A percentile compares a stretch with the other conserved stretches of the same genome.
Conservation (phyloP, 2,329 filamentous ascomycete genomes). For the Onygena corvina region DNA sequence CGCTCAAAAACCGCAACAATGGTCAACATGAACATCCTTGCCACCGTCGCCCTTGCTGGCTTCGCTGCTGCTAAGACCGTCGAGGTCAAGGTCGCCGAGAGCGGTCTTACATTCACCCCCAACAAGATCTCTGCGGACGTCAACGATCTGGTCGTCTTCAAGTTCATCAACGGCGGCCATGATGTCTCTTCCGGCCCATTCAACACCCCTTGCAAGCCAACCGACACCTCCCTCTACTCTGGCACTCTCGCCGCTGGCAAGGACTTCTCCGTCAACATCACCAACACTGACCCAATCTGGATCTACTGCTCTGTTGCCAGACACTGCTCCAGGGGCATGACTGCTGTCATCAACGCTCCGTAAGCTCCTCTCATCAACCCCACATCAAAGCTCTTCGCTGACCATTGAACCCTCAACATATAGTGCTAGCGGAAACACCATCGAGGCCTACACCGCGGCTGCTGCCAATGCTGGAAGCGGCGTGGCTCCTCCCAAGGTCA, state of each 20-base stretch:
- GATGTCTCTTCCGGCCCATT: constrained; percentile 14
- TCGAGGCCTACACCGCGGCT: constrained; percentile 1
- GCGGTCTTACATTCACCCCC: constrained; percentile 11
- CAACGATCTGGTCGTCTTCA: constrained; percentile 14
- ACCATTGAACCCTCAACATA: not conserved
- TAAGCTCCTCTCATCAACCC: constrained; percentile 10
- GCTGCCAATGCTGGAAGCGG: not conserved
- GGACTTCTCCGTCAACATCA: constrained; percentile 37
- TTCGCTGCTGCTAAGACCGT: constrained; percentile 10
- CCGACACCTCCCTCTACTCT: constrained; percentile 9
- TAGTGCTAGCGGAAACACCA: constrained; percentile 6
- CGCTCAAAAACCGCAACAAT: not conserved
- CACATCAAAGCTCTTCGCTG: not conserved
- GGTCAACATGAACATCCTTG: not conserved
- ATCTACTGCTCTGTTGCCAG: constrained; percentile 40
- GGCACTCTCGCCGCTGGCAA: constrained; percentile 9
- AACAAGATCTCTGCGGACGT: constrained; percentile 10
- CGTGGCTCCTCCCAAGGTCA: not conserved
- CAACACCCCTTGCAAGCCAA: constrained; percentile 11
- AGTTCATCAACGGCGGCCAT: constrained; percentile 11
- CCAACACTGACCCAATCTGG: constrained; percentile 37
- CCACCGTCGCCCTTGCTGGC: constrained; percentile 10
- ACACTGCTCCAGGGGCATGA: constrained; percentile 42
- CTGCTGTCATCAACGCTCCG: constrained; percentile 42
- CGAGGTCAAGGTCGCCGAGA: constrained; percentile 14